Evolutionary conservation across 805 yeast species (phyloP).

Genomic region (Saturnispora bothae): DNA sequence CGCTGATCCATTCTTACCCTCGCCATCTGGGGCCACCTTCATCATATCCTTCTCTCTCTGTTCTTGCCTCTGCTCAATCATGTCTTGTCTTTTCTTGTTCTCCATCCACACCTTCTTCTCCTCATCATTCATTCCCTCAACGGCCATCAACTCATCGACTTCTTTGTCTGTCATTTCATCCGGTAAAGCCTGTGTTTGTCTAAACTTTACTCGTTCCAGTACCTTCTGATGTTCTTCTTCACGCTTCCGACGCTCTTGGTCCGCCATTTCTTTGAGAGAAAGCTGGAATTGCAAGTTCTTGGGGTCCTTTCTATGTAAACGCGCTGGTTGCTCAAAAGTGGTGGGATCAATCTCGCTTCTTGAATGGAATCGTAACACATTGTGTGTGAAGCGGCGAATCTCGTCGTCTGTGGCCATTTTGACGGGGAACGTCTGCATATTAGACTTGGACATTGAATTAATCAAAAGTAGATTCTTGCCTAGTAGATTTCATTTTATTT

Average conservation of each 20-base stretch:
- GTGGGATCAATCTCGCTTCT: constrained; percentile 47
- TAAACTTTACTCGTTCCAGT: constrained; percentile 29
- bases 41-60: constrained; percentile 39
- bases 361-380: constrained; percentile 5
- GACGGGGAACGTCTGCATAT: constrained; percentile 7
- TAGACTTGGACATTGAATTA: no score
- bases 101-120: constrained; percentile 28
- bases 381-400: constrained; percentile 2
- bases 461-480: no score
- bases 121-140: constrained; percentile 29
- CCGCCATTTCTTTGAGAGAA: constrained; percentile 66
- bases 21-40: constrained; percentile 89
- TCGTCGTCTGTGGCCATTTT: constrained; percentile 8
- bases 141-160: constrained; percentile 23
- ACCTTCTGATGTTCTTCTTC: constrained; percentile 29
- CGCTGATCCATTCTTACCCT: constrained; percentile 34
- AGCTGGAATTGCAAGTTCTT: constrained; percentile 80
- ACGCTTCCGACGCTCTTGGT: constrained; percentile 39
- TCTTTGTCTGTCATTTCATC: constrained; percentile 14
- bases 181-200: constrained; percentile 9
- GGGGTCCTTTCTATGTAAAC: constrained; percentile 91
- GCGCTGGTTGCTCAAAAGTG: constrained; percentile 66
- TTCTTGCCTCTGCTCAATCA: constrained; percentile 25
- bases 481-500: no score
- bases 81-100: constrained; percentile 19